Base-by-base conservation (phyloP, 495 filamentous ascomycete species). In the Neurospora sp. region DNA sequence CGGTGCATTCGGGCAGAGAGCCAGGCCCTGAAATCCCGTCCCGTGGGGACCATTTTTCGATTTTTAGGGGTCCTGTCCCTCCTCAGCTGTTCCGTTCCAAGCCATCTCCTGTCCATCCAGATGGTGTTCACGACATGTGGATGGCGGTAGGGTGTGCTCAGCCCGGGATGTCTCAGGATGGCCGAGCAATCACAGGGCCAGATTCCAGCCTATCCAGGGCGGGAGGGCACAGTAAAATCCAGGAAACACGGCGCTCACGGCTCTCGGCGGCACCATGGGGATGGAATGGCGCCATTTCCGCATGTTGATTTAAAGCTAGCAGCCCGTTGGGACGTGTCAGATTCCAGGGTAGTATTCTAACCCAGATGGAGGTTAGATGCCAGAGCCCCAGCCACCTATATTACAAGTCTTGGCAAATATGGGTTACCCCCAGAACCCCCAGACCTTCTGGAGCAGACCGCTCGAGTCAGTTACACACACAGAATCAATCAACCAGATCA, bases 281-380 rank as follows among this genome's bases (percentile, higher is more conserved):
- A 3, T 35, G 27, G 44, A 48, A 76, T 75, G 73, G 75, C 70
- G 70, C 73, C 73, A 75, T 75, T 75, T 72, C 54, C 54, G 54
- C 54, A 66, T 66, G 23, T 35, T 35, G 54, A 66, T 35, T 14
- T 27, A 59, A 48, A 31, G 48, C 48, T 59, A 27, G 48, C 54
- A 31, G 27, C 54, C 54, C 54, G 27, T 35, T 66, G 27, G 54
- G 27, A n/a, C n/a, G n/a, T 31, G 31, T 31, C 31, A 31, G 31
- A 31, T 31, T 31, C 31, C 31, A 31, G 31, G 31, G 31, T 31
- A 31, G 31, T 3, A 31, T 31, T 31, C 31, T 31, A 31, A 31
- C 31, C 31, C 3, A 31, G 31, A 31, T 31, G 31, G 2, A 4
- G 31, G 31, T 31, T 31, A 31, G 31, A 31, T 31, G 31, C 31